Evolutionary conservation across 140 eudicot genomes (phyloP).

Genomic region (Flaveria floridana): DNA sequence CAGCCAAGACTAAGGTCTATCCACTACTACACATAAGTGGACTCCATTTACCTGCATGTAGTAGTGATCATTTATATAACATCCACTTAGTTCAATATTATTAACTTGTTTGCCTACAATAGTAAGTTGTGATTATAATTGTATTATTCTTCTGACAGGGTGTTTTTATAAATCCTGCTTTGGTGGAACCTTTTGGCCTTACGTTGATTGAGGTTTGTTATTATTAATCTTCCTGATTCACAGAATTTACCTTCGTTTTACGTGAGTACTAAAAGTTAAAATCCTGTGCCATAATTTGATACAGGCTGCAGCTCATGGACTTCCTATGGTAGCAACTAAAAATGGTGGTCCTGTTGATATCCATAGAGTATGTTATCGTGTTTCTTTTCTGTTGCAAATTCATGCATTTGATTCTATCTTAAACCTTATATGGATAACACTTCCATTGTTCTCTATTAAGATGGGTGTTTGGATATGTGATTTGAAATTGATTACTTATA

Average conservation of each 20-base stretch:
- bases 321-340: conserved; percentile 91
- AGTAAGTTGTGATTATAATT: conserved; percentile 6
- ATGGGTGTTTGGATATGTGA: not conserved
- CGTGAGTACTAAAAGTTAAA: not conserved
- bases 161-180: conserved; percentile 88
- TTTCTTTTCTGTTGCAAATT: conserved; percentile 11
- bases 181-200: conserved; percentile 96
- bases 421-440: not conserved
- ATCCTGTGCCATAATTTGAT: conserved; percentile 3
- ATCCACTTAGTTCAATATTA: not conserved
- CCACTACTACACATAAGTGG: not conserved
- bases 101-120: conserved; percentile 12
- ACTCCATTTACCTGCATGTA: too few species aligned
- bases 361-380: conserved; percentile 55
- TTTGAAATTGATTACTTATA: not conserved
- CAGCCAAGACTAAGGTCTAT: conserved; percentile 78
- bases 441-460: not conserved
- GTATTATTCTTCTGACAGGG: conserved; percentile 51
- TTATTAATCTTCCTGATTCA: conserved; percentile 6
- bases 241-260: not conserved
- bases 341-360: conserved; percentile 96
- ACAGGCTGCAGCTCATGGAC: conserved; percentile 97
- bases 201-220: conserved; percentile 80
- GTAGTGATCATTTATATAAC: too few species aligned
- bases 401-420: not conserved